Base-by-base conservation (phyloP, 345 rosid genomes). In the Erysimum cheiranthoides region DNA sequence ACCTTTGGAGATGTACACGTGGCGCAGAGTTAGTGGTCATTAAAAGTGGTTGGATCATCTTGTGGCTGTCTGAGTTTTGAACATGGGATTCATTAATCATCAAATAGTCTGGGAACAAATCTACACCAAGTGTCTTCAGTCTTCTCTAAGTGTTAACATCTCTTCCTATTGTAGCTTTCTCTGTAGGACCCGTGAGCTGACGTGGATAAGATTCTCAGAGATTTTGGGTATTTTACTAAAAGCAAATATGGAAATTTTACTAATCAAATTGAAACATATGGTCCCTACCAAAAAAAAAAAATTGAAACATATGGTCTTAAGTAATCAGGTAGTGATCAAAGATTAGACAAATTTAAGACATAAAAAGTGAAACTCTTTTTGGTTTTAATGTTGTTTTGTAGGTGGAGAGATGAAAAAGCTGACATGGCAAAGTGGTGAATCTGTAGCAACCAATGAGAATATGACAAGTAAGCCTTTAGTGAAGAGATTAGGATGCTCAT, bases 1-100 rank as follows among this genome's bases (percentile, higher is more conserved):
- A 84, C 81, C 88, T 62, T 54, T 78, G 14, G 14, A 28, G 47
- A 6, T 1, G 3, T 70, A 65, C 87, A 86, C 88, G 77, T 87
- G 93, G 81, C 77, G 8, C 0, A 1, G 28, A 78, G 4, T 54
- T 82, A 72, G 85, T 82, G 96, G 98, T 50, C 0, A 21, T 9
- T 21, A 31, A 77, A 83, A 79, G 86, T 76, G 9, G 13, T 64
- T 35, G 34, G 66, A 59, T 82, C 68, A 90, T 75, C 88, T 81
- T 79, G 92, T 88, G 93, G 93, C 61, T 82, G 78, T 64, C 62
- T 81, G 63, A 70, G 80, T 54, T 78, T 82, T 70, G 46, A 5
- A 77, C 65, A 67, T 21, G 82, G 85, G 49, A 28, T 62, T 61
- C 40, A 70, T 64, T 36, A 71, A 78, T 8, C 16, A 61, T 51